Evolutionary conservation across 768 basidiomycete species (phyloP).

Genomic region (Multifurca ochricompacta): DNA sequence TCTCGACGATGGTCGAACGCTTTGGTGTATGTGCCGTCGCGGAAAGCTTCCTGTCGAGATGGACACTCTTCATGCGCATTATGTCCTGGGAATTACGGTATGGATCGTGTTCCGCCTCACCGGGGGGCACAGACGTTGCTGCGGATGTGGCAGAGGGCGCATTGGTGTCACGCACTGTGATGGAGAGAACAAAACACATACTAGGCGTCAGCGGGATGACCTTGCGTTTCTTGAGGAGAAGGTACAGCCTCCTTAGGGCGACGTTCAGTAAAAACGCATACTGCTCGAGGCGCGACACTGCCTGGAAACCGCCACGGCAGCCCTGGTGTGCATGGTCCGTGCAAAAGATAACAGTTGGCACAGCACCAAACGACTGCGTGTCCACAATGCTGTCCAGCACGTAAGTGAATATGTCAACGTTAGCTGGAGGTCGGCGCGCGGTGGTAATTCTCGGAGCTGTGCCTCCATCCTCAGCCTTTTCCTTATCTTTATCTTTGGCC

Average conservation of each 20-base stretch:
- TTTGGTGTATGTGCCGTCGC: constrained; percentile 88
- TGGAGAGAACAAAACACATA: constrained; percentile 29
- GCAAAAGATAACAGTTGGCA: constrained; percentile 71
- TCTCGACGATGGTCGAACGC: constrained; percentile 92
- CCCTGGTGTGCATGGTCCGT: constrained; percentile 62
- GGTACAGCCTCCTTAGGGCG: constrained; percentile 83
- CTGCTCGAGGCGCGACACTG: constrained; percentile 92
- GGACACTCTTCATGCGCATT: constrained; percentile 90
- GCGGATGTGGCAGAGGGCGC: constrained; percentile 23
- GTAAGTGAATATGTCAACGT: constrained; percentile 72
- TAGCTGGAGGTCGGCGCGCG: constrained; percentile 68
- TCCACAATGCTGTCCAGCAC: constrained; percentile 65
- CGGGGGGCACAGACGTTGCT: constrained; percentile 24
- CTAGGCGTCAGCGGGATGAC: constrained; percentile 80
- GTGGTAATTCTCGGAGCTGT: constrained; percentile 54
- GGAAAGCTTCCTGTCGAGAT: constrained; percentile 91
- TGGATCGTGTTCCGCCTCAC: constrained; percentile 50
- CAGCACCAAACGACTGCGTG: constrained; percentile 59
- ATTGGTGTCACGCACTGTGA: constrained; percentile 16
- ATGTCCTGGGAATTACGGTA: constrained; percentile 86
- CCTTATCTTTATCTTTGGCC: constrained; percentile 40
- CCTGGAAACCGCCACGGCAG: constrained; percentile 73
- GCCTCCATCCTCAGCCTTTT: constrained; percentile 34
- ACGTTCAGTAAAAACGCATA: constrained; percentile 97
- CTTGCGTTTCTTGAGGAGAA: constrained; percentile 79